phyloP scores from a whole-genome alignment of 2,329 filamentous ascomycete species.

The Fusarium falciforme region DNA sequence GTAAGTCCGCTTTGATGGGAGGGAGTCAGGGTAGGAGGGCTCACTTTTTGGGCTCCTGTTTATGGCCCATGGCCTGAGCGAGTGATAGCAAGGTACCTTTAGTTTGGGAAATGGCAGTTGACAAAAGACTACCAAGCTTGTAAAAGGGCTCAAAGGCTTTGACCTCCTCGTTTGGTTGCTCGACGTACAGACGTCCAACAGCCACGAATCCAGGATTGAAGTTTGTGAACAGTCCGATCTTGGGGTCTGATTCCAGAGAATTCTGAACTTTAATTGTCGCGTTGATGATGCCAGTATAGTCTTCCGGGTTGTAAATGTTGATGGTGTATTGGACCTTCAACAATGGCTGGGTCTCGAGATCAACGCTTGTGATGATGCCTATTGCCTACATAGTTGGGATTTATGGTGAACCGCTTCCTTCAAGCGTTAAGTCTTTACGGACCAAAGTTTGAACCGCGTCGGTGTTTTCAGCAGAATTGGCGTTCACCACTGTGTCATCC shows the following conservation, averaged over 20 bases:
- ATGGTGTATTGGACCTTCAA: background rate
- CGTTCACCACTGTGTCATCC: background rate
- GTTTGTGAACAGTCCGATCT: background rate
- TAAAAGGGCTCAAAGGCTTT: background rate
- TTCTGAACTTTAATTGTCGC: background rate
- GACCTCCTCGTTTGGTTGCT: background rate
- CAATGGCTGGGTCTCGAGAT: background rate
- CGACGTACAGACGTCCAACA: background rate
- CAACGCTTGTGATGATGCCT: background rate
- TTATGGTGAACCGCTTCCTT: too few relatives aligned
- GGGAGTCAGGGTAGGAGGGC: background rate
- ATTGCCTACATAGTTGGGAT: too few relatives aligned
- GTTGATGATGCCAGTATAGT: background rate
- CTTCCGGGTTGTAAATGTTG: background rate
- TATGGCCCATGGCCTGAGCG: background rate
- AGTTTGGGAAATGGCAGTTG: background rate
- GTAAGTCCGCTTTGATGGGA: too few relatives aligned
- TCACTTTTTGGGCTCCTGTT: background rate
- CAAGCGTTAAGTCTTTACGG: background rate
- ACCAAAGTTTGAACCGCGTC: background rate
- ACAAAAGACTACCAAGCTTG: background rate
- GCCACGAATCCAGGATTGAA: background rate
- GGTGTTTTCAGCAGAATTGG: background rate
- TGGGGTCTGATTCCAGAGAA: background rate
- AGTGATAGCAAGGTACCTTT: background rate